Conservation (phyloP, 2,329 filamentous ascomycete species). For the Didymella segeticola region DNA sequence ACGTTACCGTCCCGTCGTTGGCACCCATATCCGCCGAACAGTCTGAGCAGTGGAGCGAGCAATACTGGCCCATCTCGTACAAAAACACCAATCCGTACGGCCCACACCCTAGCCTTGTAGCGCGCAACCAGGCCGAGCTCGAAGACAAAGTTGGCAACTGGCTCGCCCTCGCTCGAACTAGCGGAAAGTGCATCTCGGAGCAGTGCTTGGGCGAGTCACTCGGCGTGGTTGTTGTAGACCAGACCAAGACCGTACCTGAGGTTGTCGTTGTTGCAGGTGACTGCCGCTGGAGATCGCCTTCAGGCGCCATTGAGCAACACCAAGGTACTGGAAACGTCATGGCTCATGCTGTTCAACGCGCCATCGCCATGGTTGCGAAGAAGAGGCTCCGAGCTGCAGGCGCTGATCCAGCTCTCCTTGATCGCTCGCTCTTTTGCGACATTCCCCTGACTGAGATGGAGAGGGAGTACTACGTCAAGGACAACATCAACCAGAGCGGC, state of each 20-base stretch:
- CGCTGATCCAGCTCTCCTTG: slow-evolving; percentile 33
- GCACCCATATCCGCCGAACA: slow-evolving; percentile 78
- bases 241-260: slow-evolving; percentile 51
- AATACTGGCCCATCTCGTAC: slow-evolving; percentile 86
- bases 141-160: slow-evolving; percentile 67
- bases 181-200: slow-evolving; percentile 65
- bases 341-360: slow-evolving; percentile 78
- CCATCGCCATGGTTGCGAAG: slow-evolving; percentile 80
- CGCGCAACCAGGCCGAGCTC: slow-evolving; percentile 73
- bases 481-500: slow-evolving; percentile 74
- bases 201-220: slow-evolving; percentile 70
- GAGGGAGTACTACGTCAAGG: slow-evolving; percentile 62
- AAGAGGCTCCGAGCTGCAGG: slow-evolving; percentile 55
- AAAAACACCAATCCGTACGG: slow-evolving; percentile 87
- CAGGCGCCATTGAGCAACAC: slow-evolving; percentile 29
- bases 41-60: slow-evolving; percentile 74
- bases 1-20: slow-evolving; percentile 73
- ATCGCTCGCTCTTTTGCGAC: slow-evolving; percentile 67
- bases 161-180: slow-evolving; percentile 71
- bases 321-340: slow-evolving; percentile 71
- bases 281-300: slow-evolving; percentile 67
- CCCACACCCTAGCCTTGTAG: slow-evolving; percentile 77
- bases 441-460: slow-evolving; percentile 73
- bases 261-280: slow-evolving; percentile 79
- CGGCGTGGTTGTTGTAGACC: slow-evolving; percentile 78